Percentiles rank a stretch among this genome's conserved stretches.
These are phyloP conservation scores for Sungouiella thailandica DNA, from an alignment of 805 yeast species.

Conservation along the genomic window DNA sequence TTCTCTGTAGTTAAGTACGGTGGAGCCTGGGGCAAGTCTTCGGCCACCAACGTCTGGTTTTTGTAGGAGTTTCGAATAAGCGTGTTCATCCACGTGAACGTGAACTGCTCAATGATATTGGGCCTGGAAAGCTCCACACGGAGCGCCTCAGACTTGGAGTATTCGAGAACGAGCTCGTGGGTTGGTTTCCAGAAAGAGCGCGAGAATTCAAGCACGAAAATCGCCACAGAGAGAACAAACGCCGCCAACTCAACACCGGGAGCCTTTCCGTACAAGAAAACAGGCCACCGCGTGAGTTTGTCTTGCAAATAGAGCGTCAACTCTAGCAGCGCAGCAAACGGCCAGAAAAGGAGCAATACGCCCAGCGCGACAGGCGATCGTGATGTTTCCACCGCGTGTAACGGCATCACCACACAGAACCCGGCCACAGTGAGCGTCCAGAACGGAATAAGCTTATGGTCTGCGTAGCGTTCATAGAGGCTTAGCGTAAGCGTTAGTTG, in stretches of 20 bases:
- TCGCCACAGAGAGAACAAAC: constrained; percentile 22
- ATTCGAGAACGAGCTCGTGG: constrained; percentile 30
- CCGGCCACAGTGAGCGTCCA: constrained; percentile 3
- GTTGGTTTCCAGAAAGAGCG: constrained; percentile 35
- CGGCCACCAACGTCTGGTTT: constrained; percentile 26
- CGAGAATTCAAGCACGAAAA: constrained; percentile 36
- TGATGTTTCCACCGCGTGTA: constrained; percentile 41
- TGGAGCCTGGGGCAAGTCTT: constrained; percentile 29
- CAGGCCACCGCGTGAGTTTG: constrained; percentile 19
- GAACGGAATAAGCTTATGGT: constrained; percentile 15
- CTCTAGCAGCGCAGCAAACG: constrained; percentile 16
- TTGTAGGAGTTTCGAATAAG: constrained; percentile 36
- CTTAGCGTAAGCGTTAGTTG: constrained; percentile 14
- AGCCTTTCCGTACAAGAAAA: constrained; percentile 8
- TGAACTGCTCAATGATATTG: constrained; percentile 33
- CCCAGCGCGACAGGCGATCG: constrained; percentile 34
- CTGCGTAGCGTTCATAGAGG: constrained; percentile 21
- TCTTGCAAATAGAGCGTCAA: constrained; percentile 22
- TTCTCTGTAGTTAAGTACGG: constrained; percentile 19
- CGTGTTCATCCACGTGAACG: constrained; percentile 47
- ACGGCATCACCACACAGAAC: constrained; percentile 29
- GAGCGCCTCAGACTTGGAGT: constrained; percentile 16
- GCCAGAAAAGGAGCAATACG: constrained; percentile 39
- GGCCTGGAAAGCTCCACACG: constrained; percentile 16
- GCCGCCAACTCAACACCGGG: constrained; percentile 4